Conservation (phyloP, 78 protist genomes). For the Tieghemostelium lacteum region DNA sequence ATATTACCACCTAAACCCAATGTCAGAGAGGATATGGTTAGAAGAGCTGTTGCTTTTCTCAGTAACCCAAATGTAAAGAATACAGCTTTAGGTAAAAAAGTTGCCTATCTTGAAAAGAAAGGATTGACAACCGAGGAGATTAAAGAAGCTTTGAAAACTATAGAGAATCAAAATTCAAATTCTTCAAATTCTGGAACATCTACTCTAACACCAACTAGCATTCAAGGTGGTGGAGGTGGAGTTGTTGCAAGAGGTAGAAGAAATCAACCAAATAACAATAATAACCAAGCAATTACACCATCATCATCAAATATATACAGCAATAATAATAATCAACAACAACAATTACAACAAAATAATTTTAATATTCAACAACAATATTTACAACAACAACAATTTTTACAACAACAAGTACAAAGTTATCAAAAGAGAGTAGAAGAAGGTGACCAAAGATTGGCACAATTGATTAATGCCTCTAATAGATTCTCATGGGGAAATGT, state of each 20-base stretch:
- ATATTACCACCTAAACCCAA: neutral
- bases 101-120: constrained; percentile 67
- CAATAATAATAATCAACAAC: constrained; percentile 5
- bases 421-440: neutral
- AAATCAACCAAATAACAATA: neutral
- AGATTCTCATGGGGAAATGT: constrained; percentile 53
- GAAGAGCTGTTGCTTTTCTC: constrained; percentile 55
- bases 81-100: constrained; percentile 60
- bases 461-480: neutral
- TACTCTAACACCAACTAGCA: neutral
- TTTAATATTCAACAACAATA: constrained; percentile 18
- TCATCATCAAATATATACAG: neutral
- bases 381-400: constrained; percentile 31
- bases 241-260: neutral
- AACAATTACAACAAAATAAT: constrained; percentile 4
- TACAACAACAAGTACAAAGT: constrained; percentile 20
- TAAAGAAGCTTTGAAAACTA: constrained; percentile 58
- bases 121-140: constrained; percentile 64
- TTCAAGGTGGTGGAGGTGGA: neutral
- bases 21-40: constrained; percentile 75
- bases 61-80: constrained; percentile 64
- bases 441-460: neutral
- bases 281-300: neutral
- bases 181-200: neutral
- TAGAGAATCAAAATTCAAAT: constrained; percentile 13